A percentile compares a stretch with the other conserved stretches of the same genome.
phyloP scores from a whole-genome alignment of 768 basidiomycete species.

The Podaxis sp. region DNA sequence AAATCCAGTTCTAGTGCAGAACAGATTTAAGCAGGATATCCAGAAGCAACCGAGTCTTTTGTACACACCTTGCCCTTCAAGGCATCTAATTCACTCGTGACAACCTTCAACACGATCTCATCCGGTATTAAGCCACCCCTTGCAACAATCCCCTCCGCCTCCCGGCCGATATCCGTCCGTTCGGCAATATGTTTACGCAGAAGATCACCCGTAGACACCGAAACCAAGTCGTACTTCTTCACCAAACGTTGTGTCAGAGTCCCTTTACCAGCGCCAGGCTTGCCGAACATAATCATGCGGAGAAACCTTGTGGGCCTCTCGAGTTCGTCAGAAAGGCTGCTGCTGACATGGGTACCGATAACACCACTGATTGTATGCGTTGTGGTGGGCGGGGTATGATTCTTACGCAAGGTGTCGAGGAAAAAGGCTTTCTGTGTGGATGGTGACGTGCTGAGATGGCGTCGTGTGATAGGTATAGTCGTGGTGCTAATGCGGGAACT shows the following conservation, averaged over 20 bases:
- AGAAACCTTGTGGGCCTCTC: slow-evolving; percentile 37
- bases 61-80: slow-evolving; percentile 61
- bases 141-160: slow-evolving; percentile 80
- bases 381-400: slow-evolving; percentile 19
- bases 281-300: slow-evolving; percentile 77
- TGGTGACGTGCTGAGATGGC: slow-evolving; percentile 5
- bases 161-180: slow-evolving; percentile 67
- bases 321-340: slow-evolving; percentile 35
- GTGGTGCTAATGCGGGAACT: slow-evolving; percentile 18
- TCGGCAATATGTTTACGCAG: slow-evolving; percentile 82
- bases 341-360: slow-evolving; percentile 16
- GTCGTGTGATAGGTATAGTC: slow-evolving; percentile 1
- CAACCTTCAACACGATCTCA: slow-evolving; percentile 75
- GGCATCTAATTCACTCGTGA: slow-evolving; percentile 67
- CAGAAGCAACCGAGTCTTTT: not conserved
- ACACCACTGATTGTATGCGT: slow-evolving; percentile 29
- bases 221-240: slow-evolving; percentile 76
- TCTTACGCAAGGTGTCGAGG: slow-evolving; percentile 14
- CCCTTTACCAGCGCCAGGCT: slow-evolving; percentile 85
- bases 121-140: slow-evolving; percentile 77
- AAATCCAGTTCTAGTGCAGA: slow-evolving; percentile 73
- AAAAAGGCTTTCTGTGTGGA: slow-evolving; percentile 5
- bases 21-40: not conserved
- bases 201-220: slow-evolving; percentile 83
- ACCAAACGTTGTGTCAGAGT: slow-evolving; percentile 76